Base-by-base conservation (phyloP, 2,329 filamentous ascomycete species). In the Colletotrichum gigasporum region DNA sequence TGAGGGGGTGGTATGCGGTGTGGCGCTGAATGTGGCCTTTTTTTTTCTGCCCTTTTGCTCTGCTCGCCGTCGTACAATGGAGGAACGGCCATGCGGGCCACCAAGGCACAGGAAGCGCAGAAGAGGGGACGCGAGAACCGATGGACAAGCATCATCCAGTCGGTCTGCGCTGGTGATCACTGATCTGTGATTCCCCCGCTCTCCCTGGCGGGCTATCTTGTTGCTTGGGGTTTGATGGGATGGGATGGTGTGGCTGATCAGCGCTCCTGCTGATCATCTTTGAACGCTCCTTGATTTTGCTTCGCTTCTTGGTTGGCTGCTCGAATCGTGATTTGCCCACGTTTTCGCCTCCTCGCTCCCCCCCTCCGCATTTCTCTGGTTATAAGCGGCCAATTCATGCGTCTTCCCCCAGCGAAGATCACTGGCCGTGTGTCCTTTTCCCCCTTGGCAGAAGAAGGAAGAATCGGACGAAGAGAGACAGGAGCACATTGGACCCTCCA, bases 251-350 rank as follows among this genome's bases (percentile, higher is more conserved):
- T 59, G 60, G 54, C 60, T 53, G 52, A 62, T 63, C 47, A 34
- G 52, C 44, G 35, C 52, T 57, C 20, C 59, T 62, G 20, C 26
- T 57, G 54, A 63, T 63, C 60, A 22, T 16, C 54, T 34, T 20
- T 11, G 30, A 16, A 52, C 54, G 11, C 18, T 35, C 54, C 60
- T 45, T 59, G 44, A 52, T 34, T 18, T 51, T 41, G 4, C 28
- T 39, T 32, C 30, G 41, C 28, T 28, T 39, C 16, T 44, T 12
- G 39, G 24, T 47, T 50, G 26, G 11, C 42, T 52, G 39, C n/a
- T 44, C 18, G 22, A 3, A 16, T 39, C 32, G 8, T 44, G 28
- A 24, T 37, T 20, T 52, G 48, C 14, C 32, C 35, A 30, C 30
- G 22, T 28, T 35, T 16, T 56, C 20, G 50, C 50, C 18, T 42